Evolutionary conservation across 1,139 yeast genomes (phyloP).

Genomic region (Scheffersomyces quercinus): DNA sequence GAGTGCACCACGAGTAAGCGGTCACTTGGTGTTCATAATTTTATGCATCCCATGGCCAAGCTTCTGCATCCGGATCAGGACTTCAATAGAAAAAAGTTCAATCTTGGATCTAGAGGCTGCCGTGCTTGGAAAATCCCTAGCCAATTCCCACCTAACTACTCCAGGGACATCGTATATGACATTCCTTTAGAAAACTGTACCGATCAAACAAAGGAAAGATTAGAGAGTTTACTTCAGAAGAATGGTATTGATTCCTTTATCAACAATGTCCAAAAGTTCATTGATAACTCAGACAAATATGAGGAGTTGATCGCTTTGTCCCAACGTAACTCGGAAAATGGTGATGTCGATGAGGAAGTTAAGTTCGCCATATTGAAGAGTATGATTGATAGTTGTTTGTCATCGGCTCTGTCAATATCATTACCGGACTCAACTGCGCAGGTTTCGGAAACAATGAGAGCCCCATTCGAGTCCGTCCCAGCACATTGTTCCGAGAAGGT

Average conservation of each 20-base stretch:
- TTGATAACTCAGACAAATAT: slow-evolving; percentile 28
- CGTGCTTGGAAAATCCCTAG: neutral
- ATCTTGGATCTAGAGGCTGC: neutral
- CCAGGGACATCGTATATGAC: slow-evolving; percentile 23
- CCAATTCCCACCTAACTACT: slow-evolving; percentile 1
- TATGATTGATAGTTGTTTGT: slow-evolving; percentile 5
- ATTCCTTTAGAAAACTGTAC: slow-evolving; percentile 28
- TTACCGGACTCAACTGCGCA: neutral
- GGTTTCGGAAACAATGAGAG: neutral
- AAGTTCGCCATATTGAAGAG: slow-evolving; percentile 8
- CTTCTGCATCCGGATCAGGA: slow-evolving; percentile 20
- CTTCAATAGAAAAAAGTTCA: slow-evolving; percentile 4
- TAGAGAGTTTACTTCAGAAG: slow-evolving; percentile 20
- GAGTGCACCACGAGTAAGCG: slow-evolving; percentile 9
- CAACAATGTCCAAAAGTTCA: slow-evolving; percentile 20
- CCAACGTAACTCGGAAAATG: slow-evolving; percentile 7
- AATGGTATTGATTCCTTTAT: slow-evolving; percentile 22
- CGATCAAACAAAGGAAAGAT: slow-evolving; percentile 16
- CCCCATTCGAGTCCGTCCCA: neutral
- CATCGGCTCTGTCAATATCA: no score
- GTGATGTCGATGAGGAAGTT: slow-evolving; percentile 20
- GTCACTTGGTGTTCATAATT: slow-evolving; percentile 23
- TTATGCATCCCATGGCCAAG: slow-evolving; percentile 35
- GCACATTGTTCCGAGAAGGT: neutral
- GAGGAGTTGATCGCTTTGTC: slow-evolving; percentile 19